phyloP scores from a whole-genome alignment of 805 yeast species.

The Pichia ethanolica region DNA sequence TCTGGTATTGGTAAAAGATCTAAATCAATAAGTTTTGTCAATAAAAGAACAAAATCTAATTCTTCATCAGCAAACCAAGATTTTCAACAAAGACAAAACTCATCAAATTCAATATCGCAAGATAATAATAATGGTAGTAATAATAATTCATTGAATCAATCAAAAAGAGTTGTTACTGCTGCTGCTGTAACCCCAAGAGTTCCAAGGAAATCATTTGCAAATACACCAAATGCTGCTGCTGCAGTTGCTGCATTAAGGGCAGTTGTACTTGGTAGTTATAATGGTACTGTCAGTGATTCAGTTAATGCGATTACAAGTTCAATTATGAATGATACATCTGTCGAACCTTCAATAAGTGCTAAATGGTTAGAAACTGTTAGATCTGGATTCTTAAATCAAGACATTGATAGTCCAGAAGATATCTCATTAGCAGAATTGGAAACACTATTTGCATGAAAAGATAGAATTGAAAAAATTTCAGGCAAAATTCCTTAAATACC shows the following conservation, averaged over 20 bases:
- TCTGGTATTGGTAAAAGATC: conserved; percentile 45
- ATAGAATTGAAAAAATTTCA: not conserved
- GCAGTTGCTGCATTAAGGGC: conserved; percentile 71
- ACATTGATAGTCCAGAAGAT: conserved; percentile 74
- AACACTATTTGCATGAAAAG: conserved; percentile 32
- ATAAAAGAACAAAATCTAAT: conserved; percentile 38
- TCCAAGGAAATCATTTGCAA: conserved; percentile 50
- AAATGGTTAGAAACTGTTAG: conserved; percentile 70
- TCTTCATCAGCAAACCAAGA: not conserved
- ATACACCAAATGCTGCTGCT: conserved; percentile 58
- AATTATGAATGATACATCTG: conserved; percentile 28
- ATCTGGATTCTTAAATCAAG: conserved; percentile 71
- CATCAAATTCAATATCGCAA: not conserved
- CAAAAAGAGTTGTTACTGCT: conserved; percentile 41
- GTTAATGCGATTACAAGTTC: conserved; percentile 29
- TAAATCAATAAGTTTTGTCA: conserved; percentile 55
- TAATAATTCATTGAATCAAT: not conserved
- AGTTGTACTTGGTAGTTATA: conserved; percentile 49
- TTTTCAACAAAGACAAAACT: not conserved
- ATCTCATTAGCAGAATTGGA: conserved; percentile 64
- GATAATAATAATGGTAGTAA: too few species aligned
- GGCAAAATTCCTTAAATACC: conserved; percentile 3
- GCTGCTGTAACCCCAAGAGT: conserved; percentile 82
- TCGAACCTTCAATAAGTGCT: conserved; percentile 36
- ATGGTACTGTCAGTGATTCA: conserved; percentile 29